Evolutionary conservation across 495 filamentous ascomycete genomes (phyloP).

Genomic region (Xylaria nigripes): DNA sequence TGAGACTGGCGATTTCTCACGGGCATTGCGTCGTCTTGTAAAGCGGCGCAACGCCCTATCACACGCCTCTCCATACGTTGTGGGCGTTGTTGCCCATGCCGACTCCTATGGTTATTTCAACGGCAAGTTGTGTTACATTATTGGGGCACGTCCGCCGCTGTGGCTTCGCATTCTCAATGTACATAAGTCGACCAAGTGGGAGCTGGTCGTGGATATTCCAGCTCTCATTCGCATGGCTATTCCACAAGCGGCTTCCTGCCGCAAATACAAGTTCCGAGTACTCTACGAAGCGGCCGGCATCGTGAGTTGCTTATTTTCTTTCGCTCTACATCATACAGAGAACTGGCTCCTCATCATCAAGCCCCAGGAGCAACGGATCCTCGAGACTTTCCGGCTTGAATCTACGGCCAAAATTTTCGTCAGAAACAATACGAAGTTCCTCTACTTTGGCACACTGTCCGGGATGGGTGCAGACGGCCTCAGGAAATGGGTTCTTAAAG

Average conservation of each 20-base stretch:
- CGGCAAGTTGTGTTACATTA: constrained; percentile 56
- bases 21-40: constrained; percentile 50
- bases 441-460: constrained; percentile 61
- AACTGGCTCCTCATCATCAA: constrained; percentile 55
- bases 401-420: constrained; percentile 55
- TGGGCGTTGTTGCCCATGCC: constrained; percentile 51
- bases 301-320: constrained; percentile 47
- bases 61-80: constrained; percentile 53
- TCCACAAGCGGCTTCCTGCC: constrained; percentile 20
- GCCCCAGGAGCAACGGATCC: constrained; percentile 33
- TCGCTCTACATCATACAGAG: constrained; percentile 26
- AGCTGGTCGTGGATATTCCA: constrained; percentile 53
- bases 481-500: constrained; percentile 54
- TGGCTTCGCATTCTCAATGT: constrained; percentile 59
- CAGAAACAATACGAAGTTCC: constrained; percentile 53
- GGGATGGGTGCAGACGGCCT: constrained; percentile 42
- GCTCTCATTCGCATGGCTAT: constrained; percentile 33
- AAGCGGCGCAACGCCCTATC: constrained; percentile 56
- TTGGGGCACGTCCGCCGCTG: constrained; percentile 29
- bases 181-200: constrained; percentile 40
- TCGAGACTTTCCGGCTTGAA: constrained; percentile 35
- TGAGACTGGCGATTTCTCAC: constrained; percentile 40
- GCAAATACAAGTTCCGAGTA: constrained; percentile 46
- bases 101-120: constrained; percentile 55
- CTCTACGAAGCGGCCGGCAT: constrained; percentile 56